Base-by-base conservation (phyloP, 129 eudicot species). In the Tanacetum coccineum region DNA sequence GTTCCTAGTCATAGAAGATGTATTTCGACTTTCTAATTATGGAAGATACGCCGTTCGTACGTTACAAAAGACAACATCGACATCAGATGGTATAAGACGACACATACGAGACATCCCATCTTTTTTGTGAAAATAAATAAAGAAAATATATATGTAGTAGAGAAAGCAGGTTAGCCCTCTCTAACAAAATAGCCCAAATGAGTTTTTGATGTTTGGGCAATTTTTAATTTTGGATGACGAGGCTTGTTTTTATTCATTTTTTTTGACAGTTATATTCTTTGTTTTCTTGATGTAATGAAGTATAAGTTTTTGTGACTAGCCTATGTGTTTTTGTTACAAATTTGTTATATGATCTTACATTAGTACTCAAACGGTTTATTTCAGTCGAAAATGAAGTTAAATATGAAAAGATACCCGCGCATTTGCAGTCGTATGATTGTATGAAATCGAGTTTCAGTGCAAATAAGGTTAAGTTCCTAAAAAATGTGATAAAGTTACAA, bases 1-100 rank as follows among this genome's bases (percentile, higher is more conserved):
- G 87, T 86, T 51, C 81, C 91, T 47, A 71, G 80, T 21, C 95
- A 75, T 39, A 64, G 95, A 54, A 54, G 97, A 58, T 86, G 97
- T 76, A 86, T 90, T 69, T 90, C 97, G 47, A 74, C 79, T n/a
- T 74, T 58, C 68, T 74, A 74, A 57, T 51, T 67, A 42, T 51
- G 40, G 80, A 22, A 6, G 59, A 59, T 45, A 8, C 48, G 36
- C 4, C 26, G 39, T 17, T 17, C 30, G 4, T 60, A 32, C 42
- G 10, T 6, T 36, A 36, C 42, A 36, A 36, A 36, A 7, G 6
- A 36, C 10, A 36, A 6, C 1, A 36, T 36, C 42, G 42, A 36
- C 10, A 7, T 36, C 10, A 36, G 10, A 36, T 36, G 42, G 9
- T 36, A 36, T 36, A 36, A 36, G 42, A 36, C 10, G 10, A 36